These are phyloP conservation scores for Cicer bijugum DNA, from an alignment of 306 rosid genomes.

Conservation along the genomic window DNA sequence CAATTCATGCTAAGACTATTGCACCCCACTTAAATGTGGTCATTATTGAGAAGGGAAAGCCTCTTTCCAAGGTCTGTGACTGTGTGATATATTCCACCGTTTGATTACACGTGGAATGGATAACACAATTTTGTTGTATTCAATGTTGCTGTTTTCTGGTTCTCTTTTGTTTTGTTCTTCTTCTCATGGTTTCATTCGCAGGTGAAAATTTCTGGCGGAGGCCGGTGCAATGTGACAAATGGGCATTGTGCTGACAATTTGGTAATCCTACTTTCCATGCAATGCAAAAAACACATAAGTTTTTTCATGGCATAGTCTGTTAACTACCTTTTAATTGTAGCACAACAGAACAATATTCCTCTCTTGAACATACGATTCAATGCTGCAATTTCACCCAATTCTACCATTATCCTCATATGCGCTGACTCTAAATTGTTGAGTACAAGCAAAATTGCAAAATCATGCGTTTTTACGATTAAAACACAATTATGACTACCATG, in stretches of 20 bases:
- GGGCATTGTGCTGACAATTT: constrained; percentile 73
- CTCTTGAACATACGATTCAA: background rate
- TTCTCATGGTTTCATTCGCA: constrained; percentile 43
- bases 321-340: constrained; percentile 10
- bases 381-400: too few relatives aligned
- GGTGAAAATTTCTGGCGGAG: constrained; percentile 95
- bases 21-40: constrained; percentile 74
- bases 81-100: background rate
- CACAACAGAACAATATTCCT: background rate
- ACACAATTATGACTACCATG: background rate
- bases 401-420: too few relatives aligned
- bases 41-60: constrained; percentile 77
- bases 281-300: constrained; percentile 17
- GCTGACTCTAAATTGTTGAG: too few relatives aligned
- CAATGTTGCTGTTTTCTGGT: background rate
- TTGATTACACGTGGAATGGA: background rate
- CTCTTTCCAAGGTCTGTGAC: constrained; percentile 74
- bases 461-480: too few relatives aligned
- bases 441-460: too few relatives aligned
- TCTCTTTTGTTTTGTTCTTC: constrained; percentile 20
- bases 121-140: constrained; percentile 24
- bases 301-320: constrained; percentile 17
- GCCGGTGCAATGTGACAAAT: constrained; percentile 93
- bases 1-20: constrained; percentile 81
- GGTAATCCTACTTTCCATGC: constrained; percentile 52